Evolutionary conservation across 2,329 filamentous ascomycete species (phyloP).

Genomic region (Neonectria neomacrospora): DNA sequence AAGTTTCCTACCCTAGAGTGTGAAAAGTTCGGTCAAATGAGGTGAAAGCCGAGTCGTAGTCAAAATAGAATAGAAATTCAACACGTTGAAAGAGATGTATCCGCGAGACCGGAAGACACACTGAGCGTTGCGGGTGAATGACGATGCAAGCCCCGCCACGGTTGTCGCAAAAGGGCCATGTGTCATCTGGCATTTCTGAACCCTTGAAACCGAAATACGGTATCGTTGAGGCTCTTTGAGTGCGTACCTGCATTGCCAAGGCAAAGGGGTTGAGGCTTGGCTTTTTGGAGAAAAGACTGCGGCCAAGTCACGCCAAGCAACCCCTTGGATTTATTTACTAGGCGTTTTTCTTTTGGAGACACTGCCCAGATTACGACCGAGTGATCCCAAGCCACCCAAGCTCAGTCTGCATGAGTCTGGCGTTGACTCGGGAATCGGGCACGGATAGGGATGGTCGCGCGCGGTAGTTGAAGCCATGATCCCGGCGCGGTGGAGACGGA

Average conservation of each 20-base stretch:
- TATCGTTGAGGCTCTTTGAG: neutral
- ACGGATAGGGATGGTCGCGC: conserved; percentile 1
- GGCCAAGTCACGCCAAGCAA: neutral
- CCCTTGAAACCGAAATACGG: neutral
- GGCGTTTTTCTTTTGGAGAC: neutral
- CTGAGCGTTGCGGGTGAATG: too few species aligned
- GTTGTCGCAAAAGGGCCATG: neutral
- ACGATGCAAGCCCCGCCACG: neutral
- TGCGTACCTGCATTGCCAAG: neutral
- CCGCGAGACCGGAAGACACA: neutral
- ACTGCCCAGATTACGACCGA: neutral
- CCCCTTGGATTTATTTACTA: too few species aligned
- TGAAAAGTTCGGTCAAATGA: neutral
- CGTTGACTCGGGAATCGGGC: neutral
- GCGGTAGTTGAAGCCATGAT: neutral
- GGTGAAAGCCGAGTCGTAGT: neutral
- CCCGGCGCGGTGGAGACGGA: neutral
- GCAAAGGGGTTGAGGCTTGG: neutral
- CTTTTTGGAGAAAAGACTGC: neutral
- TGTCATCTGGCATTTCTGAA: neutral
- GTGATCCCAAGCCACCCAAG: neutral
- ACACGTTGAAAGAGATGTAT: too few species aligned
- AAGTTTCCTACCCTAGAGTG: conserved; percentile 9
- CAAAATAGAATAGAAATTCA: too few species aligned
- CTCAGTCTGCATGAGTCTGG: neutral